These are phyloP conservation scores for Saturnispora gosingensis DNA, from an alignment of 805 yeast species.

Conservation along the genomic window DNA sequence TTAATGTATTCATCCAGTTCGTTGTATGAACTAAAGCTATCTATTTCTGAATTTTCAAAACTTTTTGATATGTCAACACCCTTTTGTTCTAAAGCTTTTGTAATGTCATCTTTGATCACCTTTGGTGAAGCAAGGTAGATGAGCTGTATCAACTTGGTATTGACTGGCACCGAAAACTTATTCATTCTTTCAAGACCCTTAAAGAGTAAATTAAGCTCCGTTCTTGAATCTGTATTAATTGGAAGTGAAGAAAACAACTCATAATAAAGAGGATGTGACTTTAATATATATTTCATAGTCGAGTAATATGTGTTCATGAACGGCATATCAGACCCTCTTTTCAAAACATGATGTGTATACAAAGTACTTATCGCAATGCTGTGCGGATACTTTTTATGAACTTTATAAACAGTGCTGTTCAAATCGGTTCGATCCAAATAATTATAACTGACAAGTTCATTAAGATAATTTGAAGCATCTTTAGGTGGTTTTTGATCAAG, in stretches of 20 bases:
- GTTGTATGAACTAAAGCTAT: not conserved
- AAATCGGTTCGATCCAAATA: constrained; percentile 4
- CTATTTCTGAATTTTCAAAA: not conserved
- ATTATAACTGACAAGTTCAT: constrained; percentile 5
- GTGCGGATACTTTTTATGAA: constrained; percentile 1
- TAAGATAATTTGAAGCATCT: not conserved
- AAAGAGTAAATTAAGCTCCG: not conserved
- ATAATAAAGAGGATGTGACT: not conserved
- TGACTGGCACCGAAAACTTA: not conserved
- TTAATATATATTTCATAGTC: not conserved
- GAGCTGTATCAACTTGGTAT: not conserved
- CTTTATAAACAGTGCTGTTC: not conserved
- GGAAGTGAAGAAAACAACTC: not conserved
- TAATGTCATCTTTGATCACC: not conserved
- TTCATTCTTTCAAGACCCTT: not conserved
- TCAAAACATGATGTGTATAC: not conserved
- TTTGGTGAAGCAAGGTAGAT: not conserved
- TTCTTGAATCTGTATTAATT: not conserved
- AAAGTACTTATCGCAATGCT: not conserved
- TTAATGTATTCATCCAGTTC: not conserved
- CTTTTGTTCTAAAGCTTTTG: not conserved
- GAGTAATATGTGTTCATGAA: not conserved
- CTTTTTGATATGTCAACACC: not conserved
- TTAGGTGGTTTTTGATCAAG: not conserved
- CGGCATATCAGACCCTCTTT: constrained; percentile 2